Percentiles rank a stretch among this genome's conserved stretches.
These are phyloP conservation scores for Glaciozyma antarctica DNA, from an alignment of 768 basidiomycete species.

Conservation along the genomic window DNA sequence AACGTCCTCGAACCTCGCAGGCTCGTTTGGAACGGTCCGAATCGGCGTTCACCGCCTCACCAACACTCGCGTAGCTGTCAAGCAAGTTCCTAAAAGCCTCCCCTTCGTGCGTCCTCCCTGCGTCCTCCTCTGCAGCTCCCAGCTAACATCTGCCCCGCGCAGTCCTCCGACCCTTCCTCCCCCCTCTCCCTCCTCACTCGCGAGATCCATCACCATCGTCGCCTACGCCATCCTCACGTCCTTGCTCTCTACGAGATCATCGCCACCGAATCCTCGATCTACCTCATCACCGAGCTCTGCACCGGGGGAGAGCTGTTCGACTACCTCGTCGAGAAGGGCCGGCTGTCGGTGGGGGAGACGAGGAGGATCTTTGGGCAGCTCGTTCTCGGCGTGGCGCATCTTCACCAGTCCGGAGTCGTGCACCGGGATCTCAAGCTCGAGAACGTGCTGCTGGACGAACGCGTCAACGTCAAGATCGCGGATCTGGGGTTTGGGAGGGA, in stretches of 20 bases:
- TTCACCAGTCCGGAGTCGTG: constrained; percentile 85
- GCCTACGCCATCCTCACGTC: constrained; percentile 88
- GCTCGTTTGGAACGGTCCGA: constrained; percentile 90
- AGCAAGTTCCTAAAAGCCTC: constrained; percentile 92
- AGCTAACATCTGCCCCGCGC: background rate
- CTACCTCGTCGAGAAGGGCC: constrained; percentile 89
- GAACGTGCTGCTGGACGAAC: constrained; percentile 73
- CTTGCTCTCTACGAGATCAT: constrained; percentile 96
- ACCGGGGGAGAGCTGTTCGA: constrained; percentile 96
- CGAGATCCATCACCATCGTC: constrained; percentile 96
- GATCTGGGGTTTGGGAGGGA: constrained; percentile 99
- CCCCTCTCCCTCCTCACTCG: constrained; percentile 75
- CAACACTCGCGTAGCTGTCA: constrained; percentile 84
- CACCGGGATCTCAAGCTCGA: constrained; percentile 96
- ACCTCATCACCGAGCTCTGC: constrained; percentile 96
- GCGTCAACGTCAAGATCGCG: constrained; percentile 73
- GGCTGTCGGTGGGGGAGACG: constrained; percentile 73
- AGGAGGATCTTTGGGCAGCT: constrained; percentile 89
- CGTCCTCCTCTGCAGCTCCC: background rate
- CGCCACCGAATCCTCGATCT: constrained; percentile 88
- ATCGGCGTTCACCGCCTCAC: constrained; percentile 90
- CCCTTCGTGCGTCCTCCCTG: constrained; percentile 4
- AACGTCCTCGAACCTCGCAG: constrained; percentile 42
- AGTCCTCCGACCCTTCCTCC: constrained; percentile 18
- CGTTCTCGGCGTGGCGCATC: constrained; percentile 81